A percentile compares a stretch with the other conserved stretches of the same genome.
Evolutionary conservation across 495 filamentous ascomycete species (phyloP).

Genomic region (Aspergillus steynii): DNA sequence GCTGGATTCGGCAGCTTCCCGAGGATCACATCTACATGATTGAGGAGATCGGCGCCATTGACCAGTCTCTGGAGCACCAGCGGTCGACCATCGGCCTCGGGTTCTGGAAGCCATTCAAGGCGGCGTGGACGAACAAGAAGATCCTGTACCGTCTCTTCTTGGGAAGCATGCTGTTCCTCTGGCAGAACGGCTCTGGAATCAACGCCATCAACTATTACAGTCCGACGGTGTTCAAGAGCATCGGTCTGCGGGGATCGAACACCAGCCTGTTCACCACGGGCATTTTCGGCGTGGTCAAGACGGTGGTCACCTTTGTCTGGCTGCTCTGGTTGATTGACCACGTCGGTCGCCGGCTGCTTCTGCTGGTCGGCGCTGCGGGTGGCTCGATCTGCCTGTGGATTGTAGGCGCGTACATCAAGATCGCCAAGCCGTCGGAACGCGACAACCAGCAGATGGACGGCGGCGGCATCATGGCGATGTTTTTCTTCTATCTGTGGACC

Average conservation of each 20-base stretch:
- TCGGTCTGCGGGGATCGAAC: slow-evolving; percentile 56
- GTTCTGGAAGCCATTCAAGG: slow-evolving; percentile 69
- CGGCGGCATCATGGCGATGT: slow-evolving; percentile 68
- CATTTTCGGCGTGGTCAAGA: slow-evolving; percentile 57
- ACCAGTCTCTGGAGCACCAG: slow-evolving; percentile 62
- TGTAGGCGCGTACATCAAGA: slow-evolving; percentile 69
- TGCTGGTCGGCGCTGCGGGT: slow-evolving; percentile 72
- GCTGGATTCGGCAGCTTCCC: slow-evolving; percentile 64
- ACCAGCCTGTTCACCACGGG: slow-evolving; percentile 53
- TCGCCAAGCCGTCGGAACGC: slow-evolving; percentile 47
- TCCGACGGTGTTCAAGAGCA: slow-evolving; percentile 59
- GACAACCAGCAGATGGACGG: slow-evolving; percentile 42
- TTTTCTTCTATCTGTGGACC: slow-evolving; percentile 82
- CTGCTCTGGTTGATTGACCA: slow-evolving; percentile 71
- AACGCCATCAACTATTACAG: slow-evolving; percentile 71
- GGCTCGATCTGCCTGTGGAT: slow-evolving; percentile 74
- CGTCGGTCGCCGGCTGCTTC: slow-evolving; percentile 65
- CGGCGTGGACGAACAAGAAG: slow-evolving; percentile 51
- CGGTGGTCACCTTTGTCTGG: slow-evolving; percentile 61
- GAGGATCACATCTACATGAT: slow-evolving; percentile 64
- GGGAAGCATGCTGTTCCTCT: slow-evolving; percentile 66
- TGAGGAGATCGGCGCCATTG: slow-evolving; percentile 66
- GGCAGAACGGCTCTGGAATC: slow-evolving; percentile 68
- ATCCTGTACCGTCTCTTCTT: slow-evolving; percentile 70
- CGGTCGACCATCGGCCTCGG: slow-evolving; percentile 58